Evolutionary conservation across 768 basidiomycete genomes (phyloP).

Genomic region (Boletus tomentosulus): DNA sequence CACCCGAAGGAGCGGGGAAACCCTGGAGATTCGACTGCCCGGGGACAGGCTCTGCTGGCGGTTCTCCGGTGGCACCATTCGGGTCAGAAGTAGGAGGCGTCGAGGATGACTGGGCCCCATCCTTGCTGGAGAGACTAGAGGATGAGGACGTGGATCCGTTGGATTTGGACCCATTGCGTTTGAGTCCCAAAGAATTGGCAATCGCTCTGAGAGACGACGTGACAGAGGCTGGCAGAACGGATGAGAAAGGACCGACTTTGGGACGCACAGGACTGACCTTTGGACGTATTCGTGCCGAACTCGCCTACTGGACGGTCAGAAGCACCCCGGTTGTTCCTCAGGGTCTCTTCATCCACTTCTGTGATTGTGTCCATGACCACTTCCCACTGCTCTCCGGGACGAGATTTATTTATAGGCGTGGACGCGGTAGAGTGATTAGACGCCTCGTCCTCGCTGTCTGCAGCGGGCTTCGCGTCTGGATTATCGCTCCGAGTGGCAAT

Average conservation of each 20-base stretch:
- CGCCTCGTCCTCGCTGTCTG: slow-evolving; percentile 31
- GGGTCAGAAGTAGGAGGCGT: slow-evolving; percentile 29
- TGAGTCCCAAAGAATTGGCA: slow-evolving; percentile 72
- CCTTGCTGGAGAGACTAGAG: slow-evolving; percentile 23
- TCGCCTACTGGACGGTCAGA: slow-evolving; percentile 46
- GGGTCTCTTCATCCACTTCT: slow-evolving; percentile 53
- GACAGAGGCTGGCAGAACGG: slow-evolving; percentile 45
- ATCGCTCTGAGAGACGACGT: slow-evolving; percentile 72
- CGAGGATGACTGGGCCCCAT: slow-evolving; percentile 18
- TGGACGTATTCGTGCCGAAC: slow-evolving; percentile 69
- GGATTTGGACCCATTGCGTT: slow-evolving; percentile 36
- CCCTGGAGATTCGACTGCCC: slow-evolving; percentile 58
- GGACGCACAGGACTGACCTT: slow-evolving; percentile 41
- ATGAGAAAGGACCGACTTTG: background rate
- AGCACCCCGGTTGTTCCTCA: slow-evolving; percentile 41
- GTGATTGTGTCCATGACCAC: slow-evolving; percentile 80
- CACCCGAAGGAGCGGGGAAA: slow-evolving; percentile 54
- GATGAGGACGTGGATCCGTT: slow-evolving; percentile 26
- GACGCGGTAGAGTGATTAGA: slow-evolving; percentile 21
- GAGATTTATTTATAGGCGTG: slow-evolving; percentile 32
- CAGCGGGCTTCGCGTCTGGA: slow-evolving; percentile 26
- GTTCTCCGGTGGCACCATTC: slow-evolving; percentile 14
- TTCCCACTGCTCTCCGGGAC: slow-evolving; percentile 82
- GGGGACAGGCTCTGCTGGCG: slow-evolving; percentile 47
- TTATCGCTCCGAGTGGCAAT: slow-evolving; percentile 52